Base-by-base conservation (phyloP, 768 basidiomycete species). In the Clitopilus passeckerianus region DNA sequence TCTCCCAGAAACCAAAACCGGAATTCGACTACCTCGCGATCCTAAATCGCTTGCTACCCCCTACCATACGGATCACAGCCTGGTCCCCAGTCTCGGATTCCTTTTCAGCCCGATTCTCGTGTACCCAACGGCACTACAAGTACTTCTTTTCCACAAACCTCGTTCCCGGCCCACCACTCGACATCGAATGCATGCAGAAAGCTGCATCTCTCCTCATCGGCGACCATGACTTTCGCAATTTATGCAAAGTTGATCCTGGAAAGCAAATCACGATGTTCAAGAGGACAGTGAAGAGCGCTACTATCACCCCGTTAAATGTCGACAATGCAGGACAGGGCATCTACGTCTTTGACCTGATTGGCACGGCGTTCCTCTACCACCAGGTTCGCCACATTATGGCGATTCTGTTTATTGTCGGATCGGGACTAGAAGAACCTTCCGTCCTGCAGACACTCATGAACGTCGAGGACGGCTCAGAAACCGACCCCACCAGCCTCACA, bases 301-400 rank as follows among this genome's bases (percentile, higher is more conserved):
- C 83, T 27, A 84, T 95, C 52, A 74, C 76, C 10, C 78, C 75
- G 1, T 74, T 86, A 15, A 71, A 71, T 0, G 68, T 60, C 22
- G 62, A 66, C 33, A 63, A 63, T 35, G 67, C 66, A 23, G 71
- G 58, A 4, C 64, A 63, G 41, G 74, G 66, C 33, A 75, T 83
- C 68, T 85, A 86, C 64, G 91, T 94, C 34, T 79, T 97, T 59
- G 90, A 98, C 71, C 85, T 98, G 37, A 75, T 89, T 22, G 95
- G 95, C 0, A 86, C 80, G 0, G 95, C 94, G 0, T 97, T 96
- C 69, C 77, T 98, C 43, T 98, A 95, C 73, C 93, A 98, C 72
- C 95, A 97, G 77, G 95, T 97, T 14, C 84, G 95, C 35, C 93
- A 95, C 66, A 95, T 97, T 74, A 90, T 97, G 83, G 91, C 91